Percentiles rank a stretch among this genome's conserved stretches.
phyloP scores from a whole-genome alignment of 306 rosid genomes.

The Dalbergia oliveri region DNA sequence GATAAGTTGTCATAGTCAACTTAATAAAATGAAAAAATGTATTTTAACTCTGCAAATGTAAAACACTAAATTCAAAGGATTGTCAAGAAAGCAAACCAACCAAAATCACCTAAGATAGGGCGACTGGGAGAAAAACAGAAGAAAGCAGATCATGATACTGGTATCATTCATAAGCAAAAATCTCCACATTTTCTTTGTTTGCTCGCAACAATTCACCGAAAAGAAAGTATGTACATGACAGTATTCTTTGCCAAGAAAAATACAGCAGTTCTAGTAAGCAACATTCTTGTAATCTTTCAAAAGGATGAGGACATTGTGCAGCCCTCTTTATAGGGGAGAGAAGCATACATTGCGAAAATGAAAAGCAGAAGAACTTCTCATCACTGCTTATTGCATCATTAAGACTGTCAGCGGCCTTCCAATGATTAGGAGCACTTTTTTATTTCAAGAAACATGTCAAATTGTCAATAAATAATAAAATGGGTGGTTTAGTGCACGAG shows the following conservation, averaged over 20 bases:
- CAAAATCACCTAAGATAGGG: background rate
- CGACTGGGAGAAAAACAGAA: too few relatives aligned
- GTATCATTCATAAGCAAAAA: slow-evolving; percentile 7
- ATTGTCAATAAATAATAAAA: background rate
- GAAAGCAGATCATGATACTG: background rate
- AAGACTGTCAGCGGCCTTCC: background rate
- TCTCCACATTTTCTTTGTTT: background rate
- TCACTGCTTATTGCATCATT: slow-evolving; percentile 4
- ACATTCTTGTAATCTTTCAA: slow-evolving; percentile 9
- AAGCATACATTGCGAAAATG: background rate
- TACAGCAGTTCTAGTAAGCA: slow-evolving; percentile 5
- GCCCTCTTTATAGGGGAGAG: background rate
- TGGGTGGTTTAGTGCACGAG: background rate
- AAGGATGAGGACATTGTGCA: slow-evolving; percentile 19
- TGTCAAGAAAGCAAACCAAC: slow-evolving; percentile 9
- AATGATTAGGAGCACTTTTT: slow-evolving; percentile 6
- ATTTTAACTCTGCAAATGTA: slow-evolving; percentile 4
- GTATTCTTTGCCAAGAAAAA: background rate
- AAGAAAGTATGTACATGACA: slow-evolving; percentile 12
- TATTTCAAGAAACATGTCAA: slow-evolving; percentile 12
- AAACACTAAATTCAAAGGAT: background rate
- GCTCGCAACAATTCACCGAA: background rate
- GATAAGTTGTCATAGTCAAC: slow-evolving; percentile 10
- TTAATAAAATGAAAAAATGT: background rate
- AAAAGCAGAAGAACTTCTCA: slow-evolving; percentile 10